phyloP scores from a whole-genome alignment of 2,329 filamentous ascomycete genomes.

The Fusarium citri region DNA sequence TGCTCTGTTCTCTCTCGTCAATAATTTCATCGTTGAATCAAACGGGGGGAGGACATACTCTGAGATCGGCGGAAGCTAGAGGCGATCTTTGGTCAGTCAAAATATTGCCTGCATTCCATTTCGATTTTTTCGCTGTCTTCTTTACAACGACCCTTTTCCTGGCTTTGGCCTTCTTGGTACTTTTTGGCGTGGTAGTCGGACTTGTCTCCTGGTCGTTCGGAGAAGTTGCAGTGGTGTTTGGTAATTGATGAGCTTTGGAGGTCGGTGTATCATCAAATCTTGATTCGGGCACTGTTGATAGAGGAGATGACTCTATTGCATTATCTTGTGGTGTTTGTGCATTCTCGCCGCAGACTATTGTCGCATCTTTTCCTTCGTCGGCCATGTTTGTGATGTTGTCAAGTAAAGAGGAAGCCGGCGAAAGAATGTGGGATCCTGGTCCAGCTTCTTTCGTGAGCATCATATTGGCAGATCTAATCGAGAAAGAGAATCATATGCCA shows the following conservation, averaged over 20 bases:
- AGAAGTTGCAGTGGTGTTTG: slow-evolving; percentile 29
- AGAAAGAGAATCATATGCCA: background rate
- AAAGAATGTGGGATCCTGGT: background rate
- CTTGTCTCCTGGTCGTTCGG: slow-evolving; percentile 6
- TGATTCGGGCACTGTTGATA: slow-evolving; percentile 21
- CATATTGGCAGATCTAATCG: background rate
- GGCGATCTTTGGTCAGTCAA: slow-evolving; percentile 54
- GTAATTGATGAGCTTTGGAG: background rate
- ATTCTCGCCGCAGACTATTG: background rate
- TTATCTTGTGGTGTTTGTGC: background rate
- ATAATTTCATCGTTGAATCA: background rate
- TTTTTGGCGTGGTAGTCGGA: background rate
- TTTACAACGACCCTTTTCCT: slow-evolving; percentile 41
- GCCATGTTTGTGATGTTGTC: slow-evolving; percentile 10
- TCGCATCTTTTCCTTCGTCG: background rate
- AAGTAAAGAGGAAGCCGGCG: too few relatives aligned
- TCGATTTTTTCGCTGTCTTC: slow-evolving; percentile 47
- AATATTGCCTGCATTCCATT: slow-evolving; percentile 53
- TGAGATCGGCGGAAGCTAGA: slow-evolving; percentile 53
- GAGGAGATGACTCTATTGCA: slow-evolving; percentile 22
- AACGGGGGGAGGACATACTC: slow-evolving; percentile 41
- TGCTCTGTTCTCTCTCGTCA: slow-evolving; percentile 43
- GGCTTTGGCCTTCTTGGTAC: slow-evolving; percentile 33
- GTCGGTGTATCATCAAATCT: slow-evolving; percentile 6
- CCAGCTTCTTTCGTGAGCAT: background rate